Evolutionary conservation across 1,284 basidiomycete species (phyloP).

Genomic region (Irpex rosettiformis): DNA sequence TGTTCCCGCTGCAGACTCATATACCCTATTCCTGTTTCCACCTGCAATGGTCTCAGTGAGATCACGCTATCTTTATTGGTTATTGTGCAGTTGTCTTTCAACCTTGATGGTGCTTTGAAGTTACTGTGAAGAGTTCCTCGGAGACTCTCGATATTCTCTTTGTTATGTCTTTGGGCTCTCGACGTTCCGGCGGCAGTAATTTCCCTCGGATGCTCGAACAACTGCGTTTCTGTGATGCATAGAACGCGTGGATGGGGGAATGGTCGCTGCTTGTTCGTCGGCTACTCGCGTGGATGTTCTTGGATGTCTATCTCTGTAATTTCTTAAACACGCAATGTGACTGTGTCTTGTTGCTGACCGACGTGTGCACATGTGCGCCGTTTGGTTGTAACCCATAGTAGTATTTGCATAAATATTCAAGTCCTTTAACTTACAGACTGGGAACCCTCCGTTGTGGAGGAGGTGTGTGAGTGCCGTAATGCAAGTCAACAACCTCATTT

Average conservation of each 20-base stretch:
- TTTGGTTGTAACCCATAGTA: background rate
- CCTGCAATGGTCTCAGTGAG: background rate
- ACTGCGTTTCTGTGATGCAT: background rate
- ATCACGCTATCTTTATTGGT: slow-evolving; percentile 2
- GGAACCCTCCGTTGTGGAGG: background rate
- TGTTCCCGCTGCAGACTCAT: slow-evolving; percentile 3
- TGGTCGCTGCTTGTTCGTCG: background rate
- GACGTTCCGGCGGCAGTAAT: background rate
- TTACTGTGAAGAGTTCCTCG: background rate
- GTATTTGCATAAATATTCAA: background rate
- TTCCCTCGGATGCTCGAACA: background rate
- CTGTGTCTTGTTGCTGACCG: background rate
- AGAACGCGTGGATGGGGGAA: background rate
- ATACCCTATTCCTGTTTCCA: background rate
- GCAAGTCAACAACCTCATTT: no score
- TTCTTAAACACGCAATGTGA: background rate
- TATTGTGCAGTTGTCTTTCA: background rate
- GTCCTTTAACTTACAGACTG: background rate
- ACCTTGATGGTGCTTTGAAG: slow-evolving; percentile 5
- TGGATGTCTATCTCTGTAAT: background rate
- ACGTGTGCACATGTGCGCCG: background rate
- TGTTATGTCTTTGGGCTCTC: background rate
- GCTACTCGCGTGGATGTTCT: background rate
- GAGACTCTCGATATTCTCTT: background rate
- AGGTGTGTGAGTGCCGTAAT: background rate